Percentiles rank a stretch among this genome's conserved stretches.
These are phyloP conservation scores for Pachyrhizus erosus DNA, from an alignment of 306 rosid genomes.

Conservation along the genomic window DNA sequence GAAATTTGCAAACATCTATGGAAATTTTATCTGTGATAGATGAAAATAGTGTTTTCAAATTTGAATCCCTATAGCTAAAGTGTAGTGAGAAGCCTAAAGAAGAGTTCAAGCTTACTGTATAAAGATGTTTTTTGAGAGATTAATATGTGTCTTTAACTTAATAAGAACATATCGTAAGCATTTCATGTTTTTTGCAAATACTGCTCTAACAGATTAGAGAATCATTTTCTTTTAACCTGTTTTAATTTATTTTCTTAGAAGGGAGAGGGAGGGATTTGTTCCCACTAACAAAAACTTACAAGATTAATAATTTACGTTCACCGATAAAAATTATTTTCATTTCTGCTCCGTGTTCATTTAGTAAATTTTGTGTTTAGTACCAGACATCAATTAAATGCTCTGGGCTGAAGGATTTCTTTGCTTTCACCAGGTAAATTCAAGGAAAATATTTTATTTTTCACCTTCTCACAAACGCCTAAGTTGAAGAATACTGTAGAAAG, in stretches of 20 bases:
- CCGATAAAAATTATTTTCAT: slow-evolving; percentile 8
- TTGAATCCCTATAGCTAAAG: neutral
- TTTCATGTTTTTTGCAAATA: neutral
- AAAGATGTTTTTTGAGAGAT: neutral
- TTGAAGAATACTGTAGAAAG: slow-evolving; percentile 48
- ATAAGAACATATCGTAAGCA: neutral
- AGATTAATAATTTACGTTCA: no score
- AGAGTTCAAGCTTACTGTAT: neutral
- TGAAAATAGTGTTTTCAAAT: neutral
- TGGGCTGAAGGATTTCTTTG: slow-evolving; percentile 29
- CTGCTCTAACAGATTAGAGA: neutral
- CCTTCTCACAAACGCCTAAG: slow-evolving; percentile 51
- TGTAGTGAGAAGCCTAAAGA: neutral
- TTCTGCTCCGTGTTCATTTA: neutral
- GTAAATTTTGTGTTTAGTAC: neutral
- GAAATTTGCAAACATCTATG: neutral
- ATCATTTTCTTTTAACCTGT: neutral
- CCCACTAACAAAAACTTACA: no score
- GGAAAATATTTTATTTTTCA: slow-evolving; percentile 54
- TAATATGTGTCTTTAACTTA: slow-evolving; percentile 2
- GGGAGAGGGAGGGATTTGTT: no score
- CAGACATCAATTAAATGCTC: neutral
- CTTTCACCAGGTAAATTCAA: slow-evolving; percentile 50
- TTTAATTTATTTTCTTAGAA: neutral
- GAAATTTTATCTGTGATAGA: neutral